Percentiles rank a stretch among this genome's conserved stretches.
phyloP scores from a whole-genome alignment of 768 basidiomycete species.

The Leucosporidium yakuticum region DNA sequence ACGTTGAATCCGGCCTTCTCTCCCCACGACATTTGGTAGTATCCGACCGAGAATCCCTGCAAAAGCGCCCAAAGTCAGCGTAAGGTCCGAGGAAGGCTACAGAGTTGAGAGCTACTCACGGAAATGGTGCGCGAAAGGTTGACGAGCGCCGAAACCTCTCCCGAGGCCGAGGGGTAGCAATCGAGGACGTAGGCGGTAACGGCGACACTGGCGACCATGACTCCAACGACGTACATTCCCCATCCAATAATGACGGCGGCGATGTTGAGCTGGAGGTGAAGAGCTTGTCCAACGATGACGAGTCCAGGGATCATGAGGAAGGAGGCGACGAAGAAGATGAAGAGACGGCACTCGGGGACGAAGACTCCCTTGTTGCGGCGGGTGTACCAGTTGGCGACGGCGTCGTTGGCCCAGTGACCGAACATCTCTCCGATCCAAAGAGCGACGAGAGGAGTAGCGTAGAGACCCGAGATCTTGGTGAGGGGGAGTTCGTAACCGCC shows the following conservation, averaged over 20 bases:
- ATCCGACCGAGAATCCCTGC: slow-evolving; percentile 9
- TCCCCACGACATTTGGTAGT: slow-evolving; percentile 29
- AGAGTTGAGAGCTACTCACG: background rate
- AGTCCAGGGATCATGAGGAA: slow-evolving; percentile 31
- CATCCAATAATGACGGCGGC: slow-evolving; percentile 25
- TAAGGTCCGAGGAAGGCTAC: background rate
- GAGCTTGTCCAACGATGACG: slow-evolving; percentile 23
- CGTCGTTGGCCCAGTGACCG: slow-evolving; percentile 33
- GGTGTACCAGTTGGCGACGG: slow-evolving; percentile 16
- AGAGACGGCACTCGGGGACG: slow-evolving; percentile 28
- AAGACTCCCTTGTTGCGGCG: slow-evolving; percentile 12
- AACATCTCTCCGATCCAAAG: slow-evolving; percentile 28
- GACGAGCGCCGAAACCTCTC: slow-evolving; percentile 21
- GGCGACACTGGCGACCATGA: slow-evolving; percentile 23
- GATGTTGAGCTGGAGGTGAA: slow-evolving; percentile 13
- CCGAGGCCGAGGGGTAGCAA: slow-evolving; percentile 19
- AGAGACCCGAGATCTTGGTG: slow-evolving; percentile 30
- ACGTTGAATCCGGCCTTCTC: slow-evolving; percentile 20
- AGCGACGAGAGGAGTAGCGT: slow-evolving; percentile 33
- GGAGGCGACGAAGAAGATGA: slow-evolving; percentile 15
- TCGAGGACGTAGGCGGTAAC: slow-evolving; percentile 31
- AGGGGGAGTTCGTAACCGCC: slow-evolving; percentile 20
- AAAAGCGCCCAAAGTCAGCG: background rate
- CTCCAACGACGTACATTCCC: slow-evolving; percentile 32
- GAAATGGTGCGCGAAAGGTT: slow-evolving; percentile 23